Evolutionary conservation across 2,329 filamentous ascomycete species (phyloP).

Genomic region (Colletotrichum musae): DNA sequence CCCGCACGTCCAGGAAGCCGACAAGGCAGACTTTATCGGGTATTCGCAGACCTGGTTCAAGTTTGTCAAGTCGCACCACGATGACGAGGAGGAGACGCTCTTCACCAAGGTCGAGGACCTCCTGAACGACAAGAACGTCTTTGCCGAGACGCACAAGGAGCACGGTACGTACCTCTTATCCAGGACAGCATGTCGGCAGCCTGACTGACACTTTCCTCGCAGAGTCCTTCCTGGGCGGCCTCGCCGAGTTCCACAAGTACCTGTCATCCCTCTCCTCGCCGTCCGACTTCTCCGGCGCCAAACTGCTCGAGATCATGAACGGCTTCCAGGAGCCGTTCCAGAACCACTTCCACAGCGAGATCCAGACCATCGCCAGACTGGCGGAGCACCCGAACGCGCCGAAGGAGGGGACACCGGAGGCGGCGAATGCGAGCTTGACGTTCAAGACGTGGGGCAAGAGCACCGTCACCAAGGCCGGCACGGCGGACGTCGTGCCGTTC

Average conservation of each 20-base stretch:
- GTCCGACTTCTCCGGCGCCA: conserved; percentile 58
- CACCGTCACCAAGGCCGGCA: conserved; percentile 73
- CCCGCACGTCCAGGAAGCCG: conserved; percentile 62
- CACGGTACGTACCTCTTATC: conserved; percentile 60
- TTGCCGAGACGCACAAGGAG: conserved; percentile 67
- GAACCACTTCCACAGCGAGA: conserved; percentile 70
- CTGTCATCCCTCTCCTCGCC: conserved; percentile 59
- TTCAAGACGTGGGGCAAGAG: conserved; percentile 76
- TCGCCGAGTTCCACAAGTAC: conserved; percentile 67
- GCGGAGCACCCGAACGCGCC: conserved; percentile 67
- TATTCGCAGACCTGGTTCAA: conserved; percentile 72
- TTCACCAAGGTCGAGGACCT: conserved; percentile 69
- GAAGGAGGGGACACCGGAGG: conserved; percentile 59
- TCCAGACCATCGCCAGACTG: conserved; percentile 65
- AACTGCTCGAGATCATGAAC: conserved; percentile 65
- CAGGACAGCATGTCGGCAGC: not conserved
- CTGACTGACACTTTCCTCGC: not conserved
- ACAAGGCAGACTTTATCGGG: conserved; percentile 69
- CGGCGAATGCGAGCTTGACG: conserved; percentile 60
- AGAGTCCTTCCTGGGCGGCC: conserved; percentile 66
- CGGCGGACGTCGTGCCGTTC: conserved; percentile 73
- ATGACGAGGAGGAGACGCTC: conserved; percentile 70
- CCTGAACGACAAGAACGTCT: conserved; percentile 65
- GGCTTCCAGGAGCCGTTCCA: conserved; percentile 66
- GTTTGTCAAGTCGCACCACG: conserved; percentile 72